Percentiles rank a stretch among this genome's conserved stretches.
Conservation (phyloP, 148 eudicot species). For the Linanthus parryae region DNA sequence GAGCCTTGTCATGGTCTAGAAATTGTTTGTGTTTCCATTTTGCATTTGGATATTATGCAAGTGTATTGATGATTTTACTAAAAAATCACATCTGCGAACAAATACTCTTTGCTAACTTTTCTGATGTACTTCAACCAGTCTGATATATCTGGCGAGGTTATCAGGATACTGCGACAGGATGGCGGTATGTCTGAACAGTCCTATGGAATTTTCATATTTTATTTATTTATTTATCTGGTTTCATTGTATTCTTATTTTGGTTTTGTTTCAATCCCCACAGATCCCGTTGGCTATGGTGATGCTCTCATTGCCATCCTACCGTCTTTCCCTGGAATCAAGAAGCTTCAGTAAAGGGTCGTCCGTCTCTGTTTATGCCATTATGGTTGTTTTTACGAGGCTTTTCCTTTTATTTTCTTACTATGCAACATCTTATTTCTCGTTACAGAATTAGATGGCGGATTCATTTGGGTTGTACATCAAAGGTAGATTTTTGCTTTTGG, state of each 20-base stretch:
- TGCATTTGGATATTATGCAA: background rate
- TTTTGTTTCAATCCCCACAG: conserved; percentile 28
- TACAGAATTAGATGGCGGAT: no score
- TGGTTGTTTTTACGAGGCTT: background rate
- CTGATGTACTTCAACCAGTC: conserved; percentile 49
- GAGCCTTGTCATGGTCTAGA: background rate
- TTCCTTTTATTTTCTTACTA: background rate
- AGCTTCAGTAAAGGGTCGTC: conserved; percentile 32
- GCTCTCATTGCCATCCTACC: conserved; percentile 76
- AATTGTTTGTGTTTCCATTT: background rate
- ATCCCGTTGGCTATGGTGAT: conserved; percentile 82
- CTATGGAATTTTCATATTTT: background rate
- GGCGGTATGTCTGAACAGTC: conserved; percentile 54
- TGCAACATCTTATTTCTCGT: background rate
- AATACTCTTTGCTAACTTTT: no score
- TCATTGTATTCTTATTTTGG: conserved; percentile 1
- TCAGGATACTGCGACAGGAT: conserved; percentile 63
- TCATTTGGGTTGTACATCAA: no score
- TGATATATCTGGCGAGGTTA: conserved; percentile 72
- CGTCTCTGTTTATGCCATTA: background rate
- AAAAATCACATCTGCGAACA: no score
- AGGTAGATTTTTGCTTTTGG: no score
- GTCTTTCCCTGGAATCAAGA: conserved; percentile 82
- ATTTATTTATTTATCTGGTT: background rate
- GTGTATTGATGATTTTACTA: no score